Conservation (phyloP, 2,329 filamentous ascomycete genomes). For the Cercospora sp. region DNA sequence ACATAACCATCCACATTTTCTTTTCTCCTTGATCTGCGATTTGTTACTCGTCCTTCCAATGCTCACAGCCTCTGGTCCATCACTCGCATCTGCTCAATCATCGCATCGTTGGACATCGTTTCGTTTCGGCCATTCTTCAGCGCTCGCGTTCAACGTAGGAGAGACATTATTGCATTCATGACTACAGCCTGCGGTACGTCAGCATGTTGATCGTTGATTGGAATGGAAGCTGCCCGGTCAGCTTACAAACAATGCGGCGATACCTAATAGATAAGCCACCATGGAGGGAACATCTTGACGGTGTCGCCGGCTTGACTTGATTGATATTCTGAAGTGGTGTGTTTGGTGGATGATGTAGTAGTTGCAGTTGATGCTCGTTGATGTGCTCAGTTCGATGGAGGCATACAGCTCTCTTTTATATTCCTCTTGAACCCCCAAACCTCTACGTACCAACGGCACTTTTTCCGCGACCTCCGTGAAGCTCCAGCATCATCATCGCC, state of each 20-base stretch:
- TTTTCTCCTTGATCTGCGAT: neutral
- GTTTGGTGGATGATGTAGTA: neutral
- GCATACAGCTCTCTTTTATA: constrained; percentile 2
- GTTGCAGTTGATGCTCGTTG: neutral
- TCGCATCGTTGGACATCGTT: neutral
- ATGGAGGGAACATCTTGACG: constrained; percentile 12
- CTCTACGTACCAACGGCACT: neutral
- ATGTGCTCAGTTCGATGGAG: neutral
- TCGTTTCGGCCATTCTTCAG: neutral
- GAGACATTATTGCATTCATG: constrained; percentile 10
- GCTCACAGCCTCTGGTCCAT: neutral
- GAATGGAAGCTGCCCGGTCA: neutral
- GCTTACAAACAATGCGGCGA: constrained; percentile 10
- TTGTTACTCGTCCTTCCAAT: neutral
- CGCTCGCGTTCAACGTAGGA: neutral
- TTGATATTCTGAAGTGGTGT: neutral
- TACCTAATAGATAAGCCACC: constrained; percentile 16
- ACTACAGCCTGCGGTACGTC: constrained; percentile 1
- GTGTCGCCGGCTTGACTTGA: neutral
- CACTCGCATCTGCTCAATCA: neutral
- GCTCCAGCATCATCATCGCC: neutral
- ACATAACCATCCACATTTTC: neutral
- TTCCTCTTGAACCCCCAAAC: neutral
- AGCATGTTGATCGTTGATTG: neutral
- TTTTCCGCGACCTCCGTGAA: neutral